Percentiles rank a stretch among this genome's conserved stretches.
phyloP scores from a whole-genome alignment of 106 monocot species.

The Dioscorea alata region DNA sequence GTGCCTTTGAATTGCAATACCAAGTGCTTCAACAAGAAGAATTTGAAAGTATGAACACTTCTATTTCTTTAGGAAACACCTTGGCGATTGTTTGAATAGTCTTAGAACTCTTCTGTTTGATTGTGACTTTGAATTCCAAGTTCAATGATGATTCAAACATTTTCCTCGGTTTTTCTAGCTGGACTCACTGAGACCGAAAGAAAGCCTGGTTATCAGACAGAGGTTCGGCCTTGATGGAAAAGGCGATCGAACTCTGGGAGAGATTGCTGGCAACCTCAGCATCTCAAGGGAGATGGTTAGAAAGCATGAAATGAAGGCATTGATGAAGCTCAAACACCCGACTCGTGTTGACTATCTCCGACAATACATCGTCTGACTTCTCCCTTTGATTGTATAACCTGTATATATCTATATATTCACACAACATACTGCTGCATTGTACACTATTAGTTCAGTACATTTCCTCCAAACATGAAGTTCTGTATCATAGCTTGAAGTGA shows the following conservation, averaged over 20 bases:
- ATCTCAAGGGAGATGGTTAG: slow-evolving; percentile 94
- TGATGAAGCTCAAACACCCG: slow-evolving; percentile 97
- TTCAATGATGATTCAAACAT: neutral
- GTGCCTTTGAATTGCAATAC: no score
- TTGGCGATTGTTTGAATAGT: no score
- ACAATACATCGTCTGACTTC: slow-evolving; percentile 18
- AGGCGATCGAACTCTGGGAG: slow-evolving; percentile 75
- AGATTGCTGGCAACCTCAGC: slow-evolving; percentile 91
- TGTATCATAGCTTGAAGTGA: slow-evolving; percentile 14
- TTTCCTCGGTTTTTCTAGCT: slow-evolving; percentile 36
- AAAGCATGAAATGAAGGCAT: slow-evolving; percentile 84
- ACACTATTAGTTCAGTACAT: neutral
- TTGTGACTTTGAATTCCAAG: no score
- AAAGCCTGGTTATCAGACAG: slow-evolving; percentile 91
- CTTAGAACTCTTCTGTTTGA: no score
- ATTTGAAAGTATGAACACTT: no score
- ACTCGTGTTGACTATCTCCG: slow-evolving; percentile 82
- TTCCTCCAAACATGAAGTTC: neutral
- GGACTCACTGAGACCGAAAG: slow-evolving; percentile 95
- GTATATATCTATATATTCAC: no score
- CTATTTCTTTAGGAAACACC: no score
- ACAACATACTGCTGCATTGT: neutral
- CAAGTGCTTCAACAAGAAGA: no score
- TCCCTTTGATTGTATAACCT: neutral
- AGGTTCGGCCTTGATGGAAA: slow-evolving; percentile 91